These are phyloP conservation scores for Scedosporium apiospermum DNA, from an alignment of 2,329 filamentous ascomycete genomes.

Conservation along the genomic window DNA sequence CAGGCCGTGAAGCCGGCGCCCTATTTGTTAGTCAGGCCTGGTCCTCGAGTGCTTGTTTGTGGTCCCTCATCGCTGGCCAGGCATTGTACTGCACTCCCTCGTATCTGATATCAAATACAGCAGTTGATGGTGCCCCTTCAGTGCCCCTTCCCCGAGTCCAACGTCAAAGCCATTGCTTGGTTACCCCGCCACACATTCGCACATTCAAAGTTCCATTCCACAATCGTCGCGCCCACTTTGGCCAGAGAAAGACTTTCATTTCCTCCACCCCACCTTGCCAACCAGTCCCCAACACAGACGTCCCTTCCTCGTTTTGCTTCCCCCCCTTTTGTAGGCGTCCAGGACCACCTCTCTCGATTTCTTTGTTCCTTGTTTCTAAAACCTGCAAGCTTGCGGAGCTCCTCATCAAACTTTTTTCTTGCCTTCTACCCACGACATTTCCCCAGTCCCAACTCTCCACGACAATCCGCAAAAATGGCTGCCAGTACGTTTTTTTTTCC, in stretches of 20 bases:
- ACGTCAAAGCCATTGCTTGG: too few species aligned
- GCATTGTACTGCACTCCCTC: too few species aligned
- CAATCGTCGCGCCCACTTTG: neutral
- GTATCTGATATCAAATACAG: too few species aligned
- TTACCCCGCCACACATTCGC: neutral
- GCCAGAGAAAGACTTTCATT: neutral
- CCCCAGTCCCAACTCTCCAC: neutral
- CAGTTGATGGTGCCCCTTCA: too few species aligned
- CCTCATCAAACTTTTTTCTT: neutral
- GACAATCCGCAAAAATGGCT: neutral
- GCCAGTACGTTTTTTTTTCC: neutral
- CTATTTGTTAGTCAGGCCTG: too few species aligned
- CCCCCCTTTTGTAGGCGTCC: neutral
- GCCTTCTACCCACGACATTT: neutral
- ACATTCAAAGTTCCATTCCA: neutral
- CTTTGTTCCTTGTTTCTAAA: neutral
- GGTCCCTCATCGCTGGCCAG: too few species aligned
- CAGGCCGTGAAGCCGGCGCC: too few species aligned
- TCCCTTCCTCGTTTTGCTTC: neutral
- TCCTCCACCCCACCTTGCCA: neutral
- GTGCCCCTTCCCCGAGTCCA: too few species aligned
- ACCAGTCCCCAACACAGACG: neutral
- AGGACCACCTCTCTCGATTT: neutral
- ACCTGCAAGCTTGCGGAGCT: neutral
- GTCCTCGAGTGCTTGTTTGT: too few species aligned